Evolutionary conservation across 768 basidiomycete species (phyloP), one percentile per base, ranked within the genome.

Genomic region (Gautieria morchelliformis): DNA sequence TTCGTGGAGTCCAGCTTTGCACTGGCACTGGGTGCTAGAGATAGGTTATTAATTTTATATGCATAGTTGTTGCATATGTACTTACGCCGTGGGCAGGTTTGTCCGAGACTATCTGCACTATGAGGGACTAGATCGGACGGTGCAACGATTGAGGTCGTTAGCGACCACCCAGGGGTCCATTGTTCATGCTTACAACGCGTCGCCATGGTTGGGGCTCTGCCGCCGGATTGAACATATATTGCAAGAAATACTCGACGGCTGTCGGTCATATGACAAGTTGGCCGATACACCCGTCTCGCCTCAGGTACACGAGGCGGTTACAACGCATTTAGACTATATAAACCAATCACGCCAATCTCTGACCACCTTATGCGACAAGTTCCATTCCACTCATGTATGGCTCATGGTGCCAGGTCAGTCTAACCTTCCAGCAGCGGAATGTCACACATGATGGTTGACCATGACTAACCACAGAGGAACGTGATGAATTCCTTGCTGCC

Each of bases 1-100:
- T 78, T 88, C 57, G 75, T 92, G 5, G 93, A 97, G 68, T 91
- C 86, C 42, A 78, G 82, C 2, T 86, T 92, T 67, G 77, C 77
- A 4, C 70, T 85, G 49, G 86, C 86, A 1, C 62, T 93, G 15
- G 76, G 78, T 39, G 68, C 80, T 30, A 75, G 91, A 66, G 69
- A 78, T 33, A 69, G 78, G 93, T 37, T 93, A 68, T 69, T 84
- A 62, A 62, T 27, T 3, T 44, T 48, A 20, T 2, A 11, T 9
- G 3, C 27, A 37, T 47, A 33, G 20, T 27, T 19, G 39, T 40
- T 19, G 22, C 19, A 19, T 22, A 44, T n/a, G 22, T 52, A 32
- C 19, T 44, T 7, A 32, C 39, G 15, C 10, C 24, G 12, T 45
- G 15, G 12, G 20, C 48, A 57, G 56, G 30, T 49, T 48, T 50